These are phyloP conservation scores for Hypomyces rosellus DNA, from an alignment of 2,329 filamentous ascomycete species.

Conservation along the genomic window DNA sequence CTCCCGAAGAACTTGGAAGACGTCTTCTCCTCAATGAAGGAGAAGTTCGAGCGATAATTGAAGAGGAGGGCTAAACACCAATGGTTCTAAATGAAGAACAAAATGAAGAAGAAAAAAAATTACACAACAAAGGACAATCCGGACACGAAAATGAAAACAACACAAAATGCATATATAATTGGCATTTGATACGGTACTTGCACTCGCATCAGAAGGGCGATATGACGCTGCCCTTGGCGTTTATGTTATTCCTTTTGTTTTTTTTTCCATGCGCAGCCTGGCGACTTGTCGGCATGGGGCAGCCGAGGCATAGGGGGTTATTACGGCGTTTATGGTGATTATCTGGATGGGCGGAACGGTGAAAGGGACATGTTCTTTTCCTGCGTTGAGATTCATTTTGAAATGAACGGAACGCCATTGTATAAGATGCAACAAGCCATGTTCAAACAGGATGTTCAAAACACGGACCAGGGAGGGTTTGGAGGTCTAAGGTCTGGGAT, in stretches of 20 bases:
- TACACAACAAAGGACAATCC: not conserved
- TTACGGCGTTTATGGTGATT: too few species aligned
- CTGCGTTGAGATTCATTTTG: too few species aligned
- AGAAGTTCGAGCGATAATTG: conserved; percentile 46
- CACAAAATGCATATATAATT: conserved; percentile 13
- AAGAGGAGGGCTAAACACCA: conserved; percentile 32
- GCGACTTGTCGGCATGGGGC: too few species aligned
- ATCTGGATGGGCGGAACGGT: too few species aligned
- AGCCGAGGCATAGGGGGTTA: too few species aligned
- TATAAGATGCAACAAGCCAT: too few species aligned
- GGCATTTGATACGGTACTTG: conserved; percentile 11
- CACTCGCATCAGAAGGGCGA: conserved; percentile 11
- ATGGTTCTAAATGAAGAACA: not conserved
- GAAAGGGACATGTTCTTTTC: too few species aligned
- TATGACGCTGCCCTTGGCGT: conserved; percentile 13
- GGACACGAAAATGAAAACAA: conserved; percentile 8
- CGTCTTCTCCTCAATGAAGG: conserved; percentile 62
- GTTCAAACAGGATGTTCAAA: too few species aligned
- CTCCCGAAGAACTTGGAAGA: conserved; percentile 68
- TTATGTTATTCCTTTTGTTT: conserved; percentile 12
- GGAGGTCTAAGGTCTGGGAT: too few species aligned
- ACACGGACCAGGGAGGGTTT: too few species aligned
- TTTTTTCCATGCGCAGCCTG: not conserved
- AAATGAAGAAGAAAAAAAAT: not conserved
- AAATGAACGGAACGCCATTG: too few species aligned